These are phyloP conservation scores for Chenopodium suecicum DNA, from an alignment of 148 eudicot species.

Conservation along the genomic window DNA sequence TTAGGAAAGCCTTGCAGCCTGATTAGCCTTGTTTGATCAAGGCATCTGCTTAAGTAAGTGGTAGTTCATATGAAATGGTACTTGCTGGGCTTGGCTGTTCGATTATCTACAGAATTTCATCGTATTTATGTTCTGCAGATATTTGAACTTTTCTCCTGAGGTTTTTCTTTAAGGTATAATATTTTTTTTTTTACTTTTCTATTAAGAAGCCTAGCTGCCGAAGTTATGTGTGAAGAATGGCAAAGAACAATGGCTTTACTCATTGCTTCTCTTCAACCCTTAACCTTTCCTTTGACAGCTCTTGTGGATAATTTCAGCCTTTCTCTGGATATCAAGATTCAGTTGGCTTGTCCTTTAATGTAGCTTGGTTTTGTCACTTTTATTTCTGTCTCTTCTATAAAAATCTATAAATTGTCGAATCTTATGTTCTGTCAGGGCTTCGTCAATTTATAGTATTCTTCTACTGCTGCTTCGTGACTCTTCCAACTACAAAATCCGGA, in stretches of 20 bases:
- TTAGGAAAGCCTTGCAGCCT: neutral
- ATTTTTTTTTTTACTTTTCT: neutral
- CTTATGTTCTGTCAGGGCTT: slow-evolving; percentile 55
- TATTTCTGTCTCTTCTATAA: neutral
- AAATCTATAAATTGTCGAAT: neutral
- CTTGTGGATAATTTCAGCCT: neutral
- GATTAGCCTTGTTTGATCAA: neutral
- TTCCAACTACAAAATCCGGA: slow-evolving; percentile 86
- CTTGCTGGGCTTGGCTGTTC: neutral
- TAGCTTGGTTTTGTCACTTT: neutral
- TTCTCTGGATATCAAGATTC: neutral
- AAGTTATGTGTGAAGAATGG: neutral
- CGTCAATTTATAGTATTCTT: slow-evolving; percentile 79
- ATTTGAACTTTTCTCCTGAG: neutral
- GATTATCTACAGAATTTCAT: neutral
- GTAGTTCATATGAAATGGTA: neutral
- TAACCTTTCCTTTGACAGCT: neutral
- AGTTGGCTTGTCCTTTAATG: neutral
- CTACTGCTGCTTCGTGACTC: slow-evolving; percentile 87
- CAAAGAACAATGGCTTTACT: neutral
- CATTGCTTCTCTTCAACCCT: neutral
- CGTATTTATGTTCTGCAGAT: neutral
- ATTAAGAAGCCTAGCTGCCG: neutral
- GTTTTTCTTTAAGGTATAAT: neutral
- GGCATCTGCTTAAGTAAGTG: neutral